These are phyloP conservation scores for Cladosporium colombiae DNA, from an alignment of 2,329 filamentous ascomycete species.

Conservation along the genomic window DNA sequence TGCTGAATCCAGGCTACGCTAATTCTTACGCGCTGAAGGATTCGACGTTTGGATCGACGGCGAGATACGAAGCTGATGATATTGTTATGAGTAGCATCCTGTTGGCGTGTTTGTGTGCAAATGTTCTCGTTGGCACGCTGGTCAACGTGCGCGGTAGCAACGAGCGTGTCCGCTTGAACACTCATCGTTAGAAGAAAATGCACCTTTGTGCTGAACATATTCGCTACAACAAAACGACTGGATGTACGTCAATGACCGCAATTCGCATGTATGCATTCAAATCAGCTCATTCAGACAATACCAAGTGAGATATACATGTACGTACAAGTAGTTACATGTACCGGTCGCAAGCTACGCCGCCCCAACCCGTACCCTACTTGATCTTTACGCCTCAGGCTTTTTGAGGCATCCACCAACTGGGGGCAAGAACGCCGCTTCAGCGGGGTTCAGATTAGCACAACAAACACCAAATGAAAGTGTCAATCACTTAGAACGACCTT, in stretches of 20 bases:
- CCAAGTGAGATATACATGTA: neutral
- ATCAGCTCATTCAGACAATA: neutral
- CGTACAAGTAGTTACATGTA: too few species aligned
- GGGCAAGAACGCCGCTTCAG: slow-evolving; percentile 5
- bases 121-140: too few species aligned
- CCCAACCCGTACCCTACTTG: neutral
- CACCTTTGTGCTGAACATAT: too few species aligned
- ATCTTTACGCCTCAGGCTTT: neutral
- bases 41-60: too few species aligned
- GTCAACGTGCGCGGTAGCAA: too few species aligned
- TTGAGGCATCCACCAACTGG: neutral
- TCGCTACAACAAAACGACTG: neutral
- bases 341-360: neutral
- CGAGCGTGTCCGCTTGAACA: neutral
- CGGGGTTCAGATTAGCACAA: slow-evolving; percentile 1
- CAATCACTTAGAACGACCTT: slow-evolving; percentile 28
- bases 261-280: too few species aligned
- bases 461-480: slow-evolving; percentile 9
- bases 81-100: neutral
- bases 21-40: neutral
- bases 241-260: neutral
- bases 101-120: neutral
- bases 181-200: too few species aligned
- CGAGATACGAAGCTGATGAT: neutral
- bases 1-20: neutral